Conservation (phyloP, 2,329 filamentous ascomycete species). For the Fusarium proliferatum region DNA sequence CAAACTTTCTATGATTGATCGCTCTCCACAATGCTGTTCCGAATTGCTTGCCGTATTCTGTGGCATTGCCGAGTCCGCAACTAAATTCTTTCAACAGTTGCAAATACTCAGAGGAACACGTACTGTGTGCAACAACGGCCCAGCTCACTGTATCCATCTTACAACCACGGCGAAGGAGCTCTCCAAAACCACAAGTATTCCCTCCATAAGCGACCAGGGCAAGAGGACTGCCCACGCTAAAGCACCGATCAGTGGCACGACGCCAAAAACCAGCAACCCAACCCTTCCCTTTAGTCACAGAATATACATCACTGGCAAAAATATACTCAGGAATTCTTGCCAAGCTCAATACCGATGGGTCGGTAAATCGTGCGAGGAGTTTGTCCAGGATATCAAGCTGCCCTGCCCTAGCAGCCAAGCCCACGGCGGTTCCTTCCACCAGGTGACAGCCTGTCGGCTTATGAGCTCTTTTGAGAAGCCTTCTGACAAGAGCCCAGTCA, state of each 20-base stretch:
- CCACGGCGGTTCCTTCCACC: not conserved
- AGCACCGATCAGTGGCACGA: not conserved
- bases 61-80: not conserved
- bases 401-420: accelerated
- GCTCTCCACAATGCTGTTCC: accelerated
- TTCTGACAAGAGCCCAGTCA: not conserved
- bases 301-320: no score
- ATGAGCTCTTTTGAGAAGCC: accelerated
- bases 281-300: no score
- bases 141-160: not conserved
- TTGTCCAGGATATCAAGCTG: accelerated
- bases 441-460: accelerated
- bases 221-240: not conserved
- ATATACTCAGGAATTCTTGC: no score
- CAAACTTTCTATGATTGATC: accelerated
- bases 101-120: not conserved
- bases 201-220: accelerated
- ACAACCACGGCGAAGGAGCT: not conserved
- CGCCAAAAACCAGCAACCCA: not conserved
- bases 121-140: no score
- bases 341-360: no score
- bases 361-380: not conserved
- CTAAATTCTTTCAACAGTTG: accelerated
- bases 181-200: not conserved
- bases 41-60: accelerated